A percentile compares a stretch with the other conserved stretches of the same genome.
Evolutionary conservation across 2,329 filamentous ascomycete species (phyloP).

Genomic region (Beauveria scarabaeidicola): DNA sequence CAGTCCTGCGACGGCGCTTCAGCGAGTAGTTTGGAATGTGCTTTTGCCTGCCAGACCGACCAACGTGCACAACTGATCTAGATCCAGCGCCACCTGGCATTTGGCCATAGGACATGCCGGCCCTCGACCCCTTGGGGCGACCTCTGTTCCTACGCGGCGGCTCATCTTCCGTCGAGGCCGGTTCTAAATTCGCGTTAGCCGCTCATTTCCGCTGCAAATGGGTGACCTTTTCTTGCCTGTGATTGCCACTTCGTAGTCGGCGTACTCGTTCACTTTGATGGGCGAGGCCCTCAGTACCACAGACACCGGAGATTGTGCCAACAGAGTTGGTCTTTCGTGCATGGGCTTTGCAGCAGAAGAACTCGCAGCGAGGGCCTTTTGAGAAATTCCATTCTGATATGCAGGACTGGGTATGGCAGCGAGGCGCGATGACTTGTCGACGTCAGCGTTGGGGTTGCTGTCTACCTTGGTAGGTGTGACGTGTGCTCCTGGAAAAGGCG

Average conservation of each 20-base stretch:
- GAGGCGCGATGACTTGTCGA: neutral
- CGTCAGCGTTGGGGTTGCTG: neutral
- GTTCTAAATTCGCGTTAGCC: neutral
- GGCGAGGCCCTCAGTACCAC: constrained; percentile 3
- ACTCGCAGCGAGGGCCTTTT: neutral
- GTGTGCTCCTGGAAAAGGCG: neutral
- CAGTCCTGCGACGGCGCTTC: constrained; percentile 32
- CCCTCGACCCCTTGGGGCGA: constrained; percentile 38
- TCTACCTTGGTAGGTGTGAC: neutral
- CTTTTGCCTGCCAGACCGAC: neutral
- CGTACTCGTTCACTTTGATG: constrained; percentile 4
- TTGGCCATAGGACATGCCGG: constrained; percentile 22
- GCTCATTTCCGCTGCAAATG: neutral
- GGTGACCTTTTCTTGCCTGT: neutral
- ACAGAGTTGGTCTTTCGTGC: neutral
- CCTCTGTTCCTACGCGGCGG: constrained; percentile 22
- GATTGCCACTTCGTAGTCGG: neutral
- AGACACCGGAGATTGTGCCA: neutral
- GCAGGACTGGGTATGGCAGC: neutral
- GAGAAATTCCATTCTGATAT: neutral
- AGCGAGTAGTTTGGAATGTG: constrained; percentile 14
- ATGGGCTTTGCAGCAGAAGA: neutral
- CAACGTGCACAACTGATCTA: neutral
- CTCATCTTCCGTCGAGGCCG: neutral
- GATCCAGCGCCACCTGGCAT: constrained; percentile 13